Evolutionary conservation across 225 moss, liverwort and hornwort genomes (phyloP).

Genomic region (Sphagnum tenellum): DNA sequence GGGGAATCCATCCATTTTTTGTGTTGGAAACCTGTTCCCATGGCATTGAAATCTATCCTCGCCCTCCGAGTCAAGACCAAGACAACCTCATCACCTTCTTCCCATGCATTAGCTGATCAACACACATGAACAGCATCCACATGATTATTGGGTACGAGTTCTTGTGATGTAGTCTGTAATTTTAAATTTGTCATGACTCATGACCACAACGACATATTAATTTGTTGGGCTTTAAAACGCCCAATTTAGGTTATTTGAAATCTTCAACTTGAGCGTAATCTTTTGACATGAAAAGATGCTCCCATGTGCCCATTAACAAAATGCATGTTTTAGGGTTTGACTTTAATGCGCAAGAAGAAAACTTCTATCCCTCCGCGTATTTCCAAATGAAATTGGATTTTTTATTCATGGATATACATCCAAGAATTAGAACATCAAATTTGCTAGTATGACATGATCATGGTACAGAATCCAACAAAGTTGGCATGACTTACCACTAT

Average conservation of each 20-base stretch:
- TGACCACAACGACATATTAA: neutral
- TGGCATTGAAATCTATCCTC: neutral
- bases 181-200: neutral
- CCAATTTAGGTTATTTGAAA: no score
- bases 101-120: conserved; percentile 76
- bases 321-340: neutral
- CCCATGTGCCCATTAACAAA: neutral
- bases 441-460: neutral
- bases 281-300: neutral
- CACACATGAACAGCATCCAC: neutral
- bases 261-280: no score
- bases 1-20: neutral
- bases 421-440: neutral
- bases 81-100: conserved; percentile 80
- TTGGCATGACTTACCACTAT: conserved; percentile 40
- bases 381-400: neutral
- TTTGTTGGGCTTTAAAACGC: no score
- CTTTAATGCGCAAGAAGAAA: no score
- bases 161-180: neutral
- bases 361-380: no score
- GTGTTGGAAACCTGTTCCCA: neutral
- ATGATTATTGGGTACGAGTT: neutral
- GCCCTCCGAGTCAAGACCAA: conserved; percentile 51
- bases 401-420: neutral
- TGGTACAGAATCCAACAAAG: neutral